These are phyloP conservation scores for Canavalia ensiformis DNA, from an alignment of 306 rosid species.

Conservation along the genomic window DNA sequence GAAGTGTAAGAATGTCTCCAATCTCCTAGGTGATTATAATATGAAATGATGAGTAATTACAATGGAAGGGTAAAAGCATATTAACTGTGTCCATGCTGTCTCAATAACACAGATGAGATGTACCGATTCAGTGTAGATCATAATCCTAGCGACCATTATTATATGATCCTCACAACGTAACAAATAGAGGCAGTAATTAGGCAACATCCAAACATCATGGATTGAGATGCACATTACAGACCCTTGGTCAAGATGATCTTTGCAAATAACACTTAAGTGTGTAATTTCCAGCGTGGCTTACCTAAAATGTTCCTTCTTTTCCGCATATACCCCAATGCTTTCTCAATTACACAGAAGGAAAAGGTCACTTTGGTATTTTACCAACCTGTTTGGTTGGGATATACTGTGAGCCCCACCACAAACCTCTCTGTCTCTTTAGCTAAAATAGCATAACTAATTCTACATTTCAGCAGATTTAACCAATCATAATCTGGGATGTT, in stretches of 20 bases:
- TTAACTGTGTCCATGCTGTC: too few relatives aligned
- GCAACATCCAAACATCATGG: background rate
- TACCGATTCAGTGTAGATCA: too few relatives aligned
- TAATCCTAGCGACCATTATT: too few relatives aligned
- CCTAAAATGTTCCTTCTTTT: background rate
- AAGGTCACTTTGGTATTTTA: slow-evolving; percentile 41
- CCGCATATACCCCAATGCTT: slow-evolving; percentile 11
- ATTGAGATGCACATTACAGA: too few relatives aligned
- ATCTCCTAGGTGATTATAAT: too few relatives aligned
- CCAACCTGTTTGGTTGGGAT: slow-evolving; percentile 41
- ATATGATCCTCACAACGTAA: too few relatives aligned
- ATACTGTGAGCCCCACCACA: slow-evolving; percentile 47
- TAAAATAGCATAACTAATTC: slow-evolving; percentile 56
- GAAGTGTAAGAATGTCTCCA: too few relatives aligned
- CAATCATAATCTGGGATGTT: slow-evolving; percentile 49
- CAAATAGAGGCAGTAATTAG: background rate
- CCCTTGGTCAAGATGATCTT: background rate
- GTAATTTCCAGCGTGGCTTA: slow-evolving; percentile 39
- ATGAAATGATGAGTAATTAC: too few relatives aligned
- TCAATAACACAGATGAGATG: too few relatives aligned
- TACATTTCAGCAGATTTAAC: slow-evolving; percentile 40
- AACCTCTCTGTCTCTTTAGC: slow-evolving; percentile 47
- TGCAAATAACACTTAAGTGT: background rate
- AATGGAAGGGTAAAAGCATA: too few relatives aligned
- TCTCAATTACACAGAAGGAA: background rate